Base-by-base conservation (phyloP, 2,329 filamentous ascomycete genomes). In the Hypoxylon sp. region DNA sequence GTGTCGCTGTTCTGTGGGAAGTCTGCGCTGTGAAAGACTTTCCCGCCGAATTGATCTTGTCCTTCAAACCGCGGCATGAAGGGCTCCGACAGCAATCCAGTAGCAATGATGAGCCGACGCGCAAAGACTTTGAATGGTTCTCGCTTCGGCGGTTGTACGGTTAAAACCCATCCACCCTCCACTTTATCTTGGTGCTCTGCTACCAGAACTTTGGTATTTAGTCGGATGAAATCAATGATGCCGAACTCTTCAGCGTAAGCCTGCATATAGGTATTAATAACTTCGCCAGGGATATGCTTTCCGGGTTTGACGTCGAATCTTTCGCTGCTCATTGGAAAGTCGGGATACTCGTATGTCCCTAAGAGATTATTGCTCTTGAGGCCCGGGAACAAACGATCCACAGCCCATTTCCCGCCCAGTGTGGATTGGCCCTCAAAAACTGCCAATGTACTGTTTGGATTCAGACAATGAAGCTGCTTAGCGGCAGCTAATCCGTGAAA, bases 301-400 rank as follows among this genome's bases (percentile, higher is more conserved):
- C 86, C 86, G 6, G 67, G 57, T 50, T 78, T 81, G 42, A 86
- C 82, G 24, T 78, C 81, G 63, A 83, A 83, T 70, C 66, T 86
- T 19, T 84, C 84, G 6, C 81, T 78, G 64, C 85, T 82, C 88
- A 94, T 91, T 17, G 91, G 90, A 66, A 92, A 93, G 73, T 93
- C 92, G 0, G 88, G 88, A 73, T 87, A 93, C 77, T 94, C 91
- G 72, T 90, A 93, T 0, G 88, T 91, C 2, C 92, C 91, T 10
- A 90, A 77, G 76, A 93, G 85, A 74, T 94, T 94, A 79, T 95
- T 94, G 58, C 87, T 89, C 73, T 89, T 91, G 53, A 95, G 83
- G 1, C 88, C 89, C 0, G 89, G 87, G 76, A 94, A 91, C 0
- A 93, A 79, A 1, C 91, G 85, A 39, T 91, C 82, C 62, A 87